These are phyloP conservation scores for Sechiopsis laciniata DNA, from an alignment of 306 rosid species.

Conservation along the genomic window DNA sequence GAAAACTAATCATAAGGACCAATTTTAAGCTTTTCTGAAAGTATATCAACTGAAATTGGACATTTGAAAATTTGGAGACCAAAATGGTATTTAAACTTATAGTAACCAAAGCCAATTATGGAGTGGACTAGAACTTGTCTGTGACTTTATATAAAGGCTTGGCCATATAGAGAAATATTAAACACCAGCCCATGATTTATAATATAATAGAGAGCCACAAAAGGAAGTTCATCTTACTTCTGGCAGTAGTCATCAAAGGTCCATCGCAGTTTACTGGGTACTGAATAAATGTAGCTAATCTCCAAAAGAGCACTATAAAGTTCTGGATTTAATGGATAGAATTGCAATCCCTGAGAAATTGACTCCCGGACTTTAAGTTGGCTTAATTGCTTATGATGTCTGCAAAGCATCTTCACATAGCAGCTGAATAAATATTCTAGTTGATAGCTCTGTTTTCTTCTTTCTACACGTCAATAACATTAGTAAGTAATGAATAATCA, in stretches of 20 bases:
- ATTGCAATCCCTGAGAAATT: constrained; percentile 66
- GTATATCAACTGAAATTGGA: no score
- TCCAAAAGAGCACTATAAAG: constrained; percentile 57
- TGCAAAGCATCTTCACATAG: constrained; percentile 66
- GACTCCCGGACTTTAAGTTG: constrained; percentile 70
- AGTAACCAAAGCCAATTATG: no score
- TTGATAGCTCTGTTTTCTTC: constrained; percentile 66
- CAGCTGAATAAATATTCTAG: constrained; percentile 72
- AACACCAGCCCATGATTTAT: no score
- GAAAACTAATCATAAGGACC: no score
- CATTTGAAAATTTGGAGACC: no score
- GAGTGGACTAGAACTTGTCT: no score
- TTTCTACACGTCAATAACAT: constrained; percentile 52
- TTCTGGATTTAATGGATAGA: constrained; percentile 73
- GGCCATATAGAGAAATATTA: no score
- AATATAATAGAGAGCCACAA: no score
- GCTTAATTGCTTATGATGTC: constrained; percentile 47
- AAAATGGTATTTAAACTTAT: no score
- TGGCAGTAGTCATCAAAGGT: constrained; percentile 45
- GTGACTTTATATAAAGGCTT: no score
- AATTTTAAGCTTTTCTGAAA: no score
- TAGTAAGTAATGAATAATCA: constrained; percentile 27
- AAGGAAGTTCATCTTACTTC: no score
- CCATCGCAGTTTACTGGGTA: constrained; percentile 70
- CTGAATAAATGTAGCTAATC: constrained; percentile 62